These are phyloP conservation scores for Komagataella kurtzmanii DNA, from an alignment of 805 yeast species.

Conservation along the genomic window DNA sequence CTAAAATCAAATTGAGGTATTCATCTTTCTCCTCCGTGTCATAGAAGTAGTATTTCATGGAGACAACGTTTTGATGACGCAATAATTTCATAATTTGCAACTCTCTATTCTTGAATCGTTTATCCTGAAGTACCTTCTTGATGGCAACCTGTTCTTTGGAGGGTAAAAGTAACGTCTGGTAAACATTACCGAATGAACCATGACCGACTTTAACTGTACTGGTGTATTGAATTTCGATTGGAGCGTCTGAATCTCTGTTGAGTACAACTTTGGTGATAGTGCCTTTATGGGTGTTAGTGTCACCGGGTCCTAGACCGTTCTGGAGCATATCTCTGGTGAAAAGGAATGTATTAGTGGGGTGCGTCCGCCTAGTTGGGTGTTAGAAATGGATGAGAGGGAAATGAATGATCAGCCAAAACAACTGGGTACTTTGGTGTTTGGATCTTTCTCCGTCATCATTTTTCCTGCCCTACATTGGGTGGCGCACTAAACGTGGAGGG, in stretches of 20 bases:
- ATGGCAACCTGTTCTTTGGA: constrained; percentile 78
- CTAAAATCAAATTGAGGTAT: constrained; percentile 80
- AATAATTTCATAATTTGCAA: constrained; percentile 89
- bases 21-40: constrained; percentile 65
- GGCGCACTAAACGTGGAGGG: background rate
- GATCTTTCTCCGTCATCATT: background rate
- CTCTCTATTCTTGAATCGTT: constrained; percentile 87
- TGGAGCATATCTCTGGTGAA: background rate
- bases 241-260: background rate
- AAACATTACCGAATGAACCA: constrained; percentile 98
- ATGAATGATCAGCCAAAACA: background rate
- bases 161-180: constrained; percentile 68
- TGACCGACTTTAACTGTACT: constrained; percentile 91
- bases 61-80: constrained; percentile 78
- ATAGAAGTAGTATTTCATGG: constrained; percentile 77
- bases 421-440: background rate
- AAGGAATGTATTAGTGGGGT: background rate
- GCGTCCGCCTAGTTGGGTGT: background rate
- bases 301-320: background rate
- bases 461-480: background rate
- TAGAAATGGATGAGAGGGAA: background rate
- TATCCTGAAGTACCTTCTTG: constrained; percentile 93
- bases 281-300: background rate
- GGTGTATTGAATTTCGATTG: constrained; percentile 49
- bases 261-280: background rate